phyloP scores from a whole-genome alignment of 768 basidiomycete genomes.

The Stropharia rugosoannulata region DNA sequence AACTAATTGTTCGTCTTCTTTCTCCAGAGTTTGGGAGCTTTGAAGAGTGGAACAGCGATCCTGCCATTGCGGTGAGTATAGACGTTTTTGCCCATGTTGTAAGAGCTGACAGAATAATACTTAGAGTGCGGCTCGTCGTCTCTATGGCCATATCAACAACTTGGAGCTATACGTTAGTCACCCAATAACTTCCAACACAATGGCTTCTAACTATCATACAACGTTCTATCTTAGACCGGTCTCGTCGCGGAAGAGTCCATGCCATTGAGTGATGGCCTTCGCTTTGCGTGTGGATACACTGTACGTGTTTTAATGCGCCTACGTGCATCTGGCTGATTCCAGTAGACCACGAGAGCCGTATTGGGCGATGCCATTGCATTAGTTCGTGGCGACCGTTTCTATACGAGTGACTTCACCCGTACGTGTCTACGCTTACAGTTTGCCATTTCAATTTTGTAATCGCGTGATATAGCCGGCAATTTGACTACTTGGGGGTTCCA shows the following conservation, averaged over 20 bases:
- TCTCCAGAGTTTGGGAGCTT: constrained; percentile 41
- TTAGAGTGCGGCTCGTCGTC: constrained; percentile 23
- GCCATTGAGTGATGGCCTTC: constrained; percentile 25
- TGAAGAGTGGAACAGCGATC: constrained; percentile 51
- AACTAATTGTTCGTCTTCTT: neutral
- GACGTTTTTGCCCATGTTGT: neutral
- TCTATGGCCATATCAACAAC: constrained; percentile 33
- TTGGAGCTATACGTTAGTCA: constrained; percentile 31
- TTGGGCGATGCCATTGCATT: constrained; percentile 54
- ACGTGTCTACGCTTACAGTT: constrained; percentile 9
- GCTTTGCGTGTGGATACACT: constrained; percentile 29
- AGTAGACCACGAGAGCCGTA: constrained; percentile 44
- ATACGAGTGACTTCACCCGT: constrained; percentile 52
- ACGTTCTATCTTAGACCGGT: constrained; percentile 19
- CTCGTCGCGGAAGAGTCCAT: constrained; percentile 32
- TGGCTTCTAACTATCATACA: neutral
- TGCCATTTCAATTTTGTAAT: neutral
- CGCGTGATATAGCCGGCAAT: constrained; percentile 29
- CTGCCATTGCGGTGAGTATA: constrained; percentile 3
- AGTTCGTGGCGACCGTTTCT: constrained; percentile 53
- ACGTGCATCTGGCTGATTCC: neutral
- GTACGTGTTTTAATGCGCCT: constrained; percentile 10
- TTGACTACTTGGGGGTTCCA: constrained; percentile 53
- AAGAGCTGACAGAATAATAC: neutral
- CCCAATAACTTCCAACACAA: neutral